phyloP scores from a whole-genome alignment of 768 basidiomycete species.

The Pleurotus ostreatus region DNA sequence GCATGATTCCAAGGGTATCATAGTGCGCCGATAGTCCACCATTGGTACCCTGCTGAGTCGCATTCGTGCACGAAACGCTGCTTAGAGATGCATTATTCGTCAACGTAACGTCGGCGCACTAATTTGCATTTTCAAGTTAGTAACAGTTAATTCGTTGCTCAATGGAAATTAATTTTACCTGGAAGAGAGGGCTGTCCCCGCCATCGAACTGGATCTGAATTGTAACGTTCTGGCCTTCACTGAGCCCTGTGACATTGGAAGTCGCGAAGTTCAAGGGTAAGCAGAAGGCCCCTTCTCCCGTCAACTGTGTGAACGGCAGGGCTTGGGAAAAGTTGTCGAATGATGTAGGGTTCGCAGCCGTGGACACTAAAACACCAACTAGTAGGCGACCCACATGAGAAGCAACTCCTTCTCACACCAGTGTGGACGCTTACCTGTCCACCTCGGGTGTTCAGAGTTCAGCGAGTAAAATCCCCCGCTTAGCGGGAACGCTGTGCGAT shows the following conservation, averaged over 20 bases:
- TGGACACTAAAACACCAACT: conserved; percentile 57
- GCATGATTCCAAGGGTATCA: not conserved
- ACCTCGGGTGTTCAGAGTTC: conserved; percentile 61
- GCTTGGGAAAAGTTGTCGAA: conserved; percentile 58
- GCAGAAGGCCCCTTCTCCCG: conserved; percentile 62
- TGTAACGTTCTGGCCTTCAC: conserved; percentile 69
- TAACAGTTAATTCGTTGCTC: conserved; percentile 1
- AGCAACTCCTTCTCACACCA: not conserved
- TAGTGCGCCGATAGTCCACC: not conserved
- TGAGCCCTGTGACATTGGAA: conserved; percentile 45
- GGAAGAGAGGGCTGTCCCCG: conserved; percentile 69
- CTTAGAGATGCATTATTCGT: conserved; percentile 47
- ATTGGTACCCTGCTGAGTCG: conserved; percentile 17
- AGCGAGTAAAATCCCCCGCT: conserved; percentile 55
- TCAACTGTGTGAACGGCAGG: conserved; percentile 40
- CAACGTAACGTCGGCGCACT: conserved; percentile 82
- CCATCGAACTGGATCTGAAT: conserved; percentile 66
- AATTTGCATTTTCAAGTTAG: not conserved
- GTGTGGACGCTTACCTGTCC: conserved; percentile 45
- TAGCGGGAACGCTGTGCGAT: conserved; percentile 69
- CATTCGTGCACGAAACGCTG: conserved; percentile 34
- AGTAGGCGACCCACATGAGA: conserved; percentile 9
- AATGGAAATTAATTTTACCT: conserved; percentile 34
- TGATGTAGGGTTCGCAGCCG: conserved; percentile 51
- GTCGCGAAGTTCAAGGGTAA: conserved; percentile 58